phyloP scores from a whole-genome alignment of 176 grass and related monocot genomes.

The Avena eriantha region DNA sequence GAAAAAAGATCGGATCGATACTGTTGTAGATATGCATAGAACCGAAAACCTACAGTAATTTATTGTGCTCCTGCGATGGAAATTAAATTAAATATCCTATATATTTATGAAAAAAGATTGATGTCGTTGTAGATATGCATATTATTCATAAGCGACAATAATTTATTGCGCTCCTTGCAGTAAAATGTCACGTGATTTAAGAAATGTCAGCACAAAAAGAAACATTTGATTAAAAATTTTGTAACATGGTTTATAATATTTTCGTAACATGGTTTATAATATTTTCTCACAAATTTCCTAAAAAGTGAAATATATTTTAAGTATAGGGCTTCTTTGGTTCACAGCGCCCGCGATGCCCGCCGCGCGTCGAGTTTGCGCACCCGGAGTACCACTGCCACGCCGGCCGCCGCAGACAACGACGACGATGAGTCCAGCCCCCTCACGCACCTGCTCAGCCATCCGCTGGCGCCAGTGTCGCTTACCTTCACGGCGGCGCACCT shows the following conservation, averaged over 20 bases:
- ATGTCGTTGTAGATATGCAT: not conserved
- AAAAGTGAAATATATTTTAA: too few species aligned
- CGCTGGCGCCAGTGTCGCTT: conserved; percentile 60
- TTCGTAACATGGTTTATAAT: too few species aligned
- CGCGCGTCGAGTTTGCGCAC: conserved; percentile 73
- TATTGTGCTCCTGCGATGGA: not conserved
- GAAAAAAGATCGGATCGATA: not conserved
- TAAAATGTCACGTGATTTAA: too few species aligned
- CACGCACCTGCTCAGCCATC: conserved; percentile 51
- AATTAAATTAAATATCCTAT: not conserved
- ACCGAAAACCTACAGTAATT: too few species aligned
- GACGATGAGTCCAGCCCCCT: conserved; percentile 35
- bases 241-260: too few species aligned
- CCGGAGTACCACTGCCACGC: conserved; percentile 54
- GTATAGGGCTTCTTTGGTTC: not conserved
- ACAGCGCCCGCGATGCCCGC: conserved; percentile 66
- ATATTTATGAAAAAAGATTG: not conserved
- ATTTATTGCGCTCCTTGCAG: not conserved
- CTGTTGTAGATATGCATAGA: not conserved
- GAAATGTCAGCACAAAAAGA: too few species aligned
- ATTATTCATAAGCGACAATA: not conserved
- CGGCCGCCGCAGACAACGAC: not conserved
- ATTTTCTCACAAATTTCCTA: too few species aligned
- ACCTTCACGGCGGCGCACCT: conserved; percentile 82
- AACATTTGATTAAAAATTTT: too few species aligned